Base-by-base conservation (phyloP, 2,329 filamentous ascomycete genomes). In the Aspergillus quadrilineatus region DNA sequence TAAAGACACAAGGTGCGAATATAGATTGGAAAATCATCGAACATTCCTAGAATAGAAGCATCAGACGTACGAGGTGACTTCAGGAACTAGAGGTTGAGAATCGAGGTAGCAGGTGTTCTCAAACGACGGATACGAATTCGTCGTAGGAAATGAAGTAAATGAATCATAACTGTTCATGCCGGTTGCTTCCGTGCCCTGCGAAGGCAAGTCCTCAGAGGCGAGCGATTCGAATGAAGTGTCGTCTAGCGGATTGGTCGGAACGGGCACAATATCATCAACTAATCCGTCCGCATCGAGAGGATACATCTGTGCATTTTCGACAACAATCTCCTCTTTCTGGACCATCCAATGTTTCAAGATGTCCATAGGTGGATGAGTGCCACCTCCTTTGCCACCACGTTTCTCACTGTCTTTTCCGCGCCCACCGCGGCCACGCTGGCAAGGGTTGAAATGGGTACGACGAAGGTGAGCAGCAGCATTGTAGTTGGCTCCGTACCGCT, bases 381-480 rank as follows among this genome's bases (percentile, higher is more conserved):
- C 83, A 39, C 84, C 84, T 8, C 83, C 83, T 63, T 85, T 85
- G 26, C 83, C 84, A 48, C 83, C 83, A 47, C 84, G 77, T 63
- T 82, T 80, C 71, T 85, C 81, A 60, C 81, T 82, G 55, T 82
- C 80, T 67, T 83, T 84, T 46, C 80, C 79, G 84, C 82, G 75
- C 7, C 83, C 84, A 22, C 82, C 75, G n/a, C 76, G 71, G 17
- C 75, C 76, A 22, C 76, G 77, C 69, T 84, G 82, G 63, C 82
- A 81, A 1, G 84, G 87, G 68, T 89, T 89, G 80, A 97, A 97
- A 88, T 97, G 93, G 0, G 89, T 88, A 50, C 93, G 86, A 42
- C 92, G 84, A 7, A 97, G 82, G 70, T 97, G 93, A 0, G 92
- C 93, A 0, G 92, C 92, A 0, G 92, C 93, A 67, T 97, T 97